Conservation (phyloP, 192 early-diverging fungal species). For the Linnemannia hyalina region DNA sequence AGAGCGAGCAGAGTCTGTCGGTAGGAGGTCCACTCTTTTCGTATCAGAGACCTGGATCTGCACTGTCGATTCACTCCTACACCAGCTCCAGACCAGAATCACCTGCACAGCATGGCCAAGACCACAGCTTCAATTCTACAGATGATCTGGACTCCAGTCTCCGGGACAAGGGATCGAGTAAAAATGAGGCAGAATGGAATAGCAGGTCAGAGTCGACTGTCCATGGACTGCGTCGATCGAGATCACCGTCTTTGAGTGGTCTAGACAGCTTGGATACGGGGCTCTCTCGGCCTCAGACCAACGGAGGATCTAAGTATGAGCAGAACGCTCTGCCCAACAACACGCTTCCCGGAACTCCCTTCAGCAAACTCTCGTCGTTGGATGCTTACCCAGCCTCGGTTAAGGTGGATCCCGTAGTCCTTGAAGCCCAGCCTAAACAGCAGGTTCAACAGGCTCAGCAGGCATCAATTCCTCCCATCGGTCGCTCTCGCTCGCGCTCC, state of each 20-base stretch:
- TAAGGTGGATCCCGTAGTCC: conserved; percentile 16
- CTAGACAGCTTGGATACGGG: neutral
- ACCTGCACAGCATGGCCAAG: conserved; percentile 19
- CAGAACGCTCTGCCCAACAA: neutral
- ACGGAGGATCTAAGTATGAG: neutral
- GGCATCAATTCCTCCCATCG: neutral
- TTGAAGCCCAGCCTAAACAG: neutral
- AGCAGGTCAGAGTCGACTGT: conserved; percentile 20
- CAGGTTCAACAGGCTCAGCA: neutral
- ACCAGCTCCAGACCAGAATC: conserved; percentile 34
- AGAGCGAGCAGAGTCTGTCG: neutral
- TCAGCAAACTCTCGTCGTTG: neutral
- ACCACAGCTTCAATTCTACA: neutral
- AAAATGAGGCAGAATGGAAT: neutral
- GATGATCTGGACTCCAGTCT: neutral
- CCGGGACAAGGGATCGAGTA: conserved; percentile 1
- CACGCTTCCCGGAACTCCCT: conserved; percentile 4
- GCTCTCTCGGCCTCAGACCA: neutral
- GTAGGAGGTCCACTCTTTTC: conserved; percentile 18
- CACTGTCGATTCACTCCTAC: conserved; percentile 50
- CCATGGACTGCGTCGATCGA: conserved; percentile 15
- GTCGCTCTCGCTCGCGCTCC: conserved; percentile 34
- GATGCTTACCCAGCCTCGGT: conserved; percentile 11
- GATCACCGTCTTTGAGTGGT: conserved; percentile 10
- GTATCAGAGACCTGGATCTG: conserved; percentile 35